A percentile compares a stretch with the other conserved stretches of the same genome.
Conservation (phyloP, 2,329 filamentous ascomycete genomes). For the Alternaria arbusti region DNA sequence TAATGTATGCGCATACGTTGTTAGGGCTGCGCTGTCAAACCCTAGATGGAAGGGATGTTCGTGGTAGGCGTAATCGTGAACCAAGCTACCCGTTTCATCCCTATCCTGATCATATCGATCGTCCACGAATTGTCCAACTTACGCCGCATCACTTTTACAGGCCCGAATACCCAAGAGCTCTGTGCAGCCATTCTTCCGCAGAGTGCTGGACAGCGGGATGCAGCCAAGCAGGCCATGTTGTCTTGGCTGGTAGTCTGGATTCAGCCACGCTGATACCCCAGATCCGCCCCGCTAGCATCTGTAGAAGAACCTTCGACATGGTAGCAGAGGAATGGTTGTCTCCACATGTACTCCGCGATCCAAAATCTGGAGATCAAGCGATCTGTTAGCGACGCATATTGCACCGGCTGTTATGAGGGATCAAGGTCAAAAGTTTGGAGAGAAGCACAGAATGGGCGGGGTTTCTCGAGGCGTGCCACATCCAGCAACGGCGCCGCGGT, state of each 20-base stretch:
- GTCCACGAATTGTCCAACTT: not conserved
- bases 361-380: not conserved
- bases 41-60: conserved; percentile 5
- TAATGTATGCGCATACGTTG: not conserved
- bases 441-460: not conserved
- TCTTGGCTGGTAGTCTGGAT: conserved; percentile 44
- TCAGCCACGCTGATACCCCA: conserved; percentile 39
- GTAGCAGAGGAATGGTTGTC: conserved; percentile 1
- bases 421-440: not conserved
- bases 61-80: conserved; percentile 1
- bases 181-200: conserved; percentile 8
- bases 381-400: not conserved
- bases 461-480: conserved; percentile 6
- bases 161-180: not conserved
- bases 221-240: conserved; percentile 34
- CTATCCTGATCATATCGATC: not conserved
- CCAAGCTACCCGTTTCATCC: conserved; percentile 9
- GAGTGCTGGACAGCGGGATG: conserved; percentile 18
- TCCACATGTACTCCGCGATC: not conserved
- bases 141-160: not conserved
- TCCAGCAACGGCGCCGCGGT: conserved; percentile 12
- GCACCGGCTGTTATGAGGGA: not conserved
- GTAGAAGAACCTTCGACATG: conserved; percentile 1
- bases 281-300: conserved; percentile 17
- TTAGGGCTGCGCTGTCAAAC: conserved; percentile 2